Evolutionary conservation across 139 green algal genomes (phyloP).

Genomic region (Zygnema circumcarinatum): DNA sequence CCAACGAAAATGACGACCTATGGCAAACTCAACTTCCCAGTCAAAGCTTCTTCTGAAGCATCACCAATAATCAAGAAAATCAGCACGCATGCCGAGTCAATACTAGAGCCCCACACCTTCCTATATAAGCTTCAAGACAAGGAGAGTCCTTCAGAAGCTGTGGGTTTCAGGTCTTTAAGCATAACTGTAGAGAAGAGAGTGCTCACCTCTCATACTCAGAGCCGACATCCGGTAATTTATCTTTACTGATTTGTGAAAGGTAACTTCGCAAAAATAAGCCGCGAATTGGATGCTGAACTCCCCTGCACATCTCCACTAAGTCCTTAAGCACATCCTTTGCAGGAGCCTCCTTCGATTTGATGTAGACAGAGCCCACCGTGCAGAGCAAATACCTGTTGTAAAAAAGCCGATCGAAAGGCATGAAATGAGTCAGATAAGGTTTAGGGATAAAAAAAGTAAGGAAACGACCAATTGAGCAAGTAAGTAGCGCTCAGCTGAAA

Average conservation of each 20-base stretch:
- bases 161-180: no score
- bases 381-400: constrained; percentile 87
- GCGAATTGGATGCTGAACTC: constrained; percentile 95
- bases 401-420: background rate
- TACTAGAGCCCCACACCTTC: no score
- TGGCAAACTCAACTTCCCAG: background rate
- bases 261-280: constrained; percentile 96
- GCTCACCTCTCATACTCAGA: constrained; percentile 73
- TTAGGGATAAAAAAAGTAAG: no score
- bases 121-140: no score
- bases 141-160: no score
- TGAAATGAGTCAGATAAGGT: background rate
- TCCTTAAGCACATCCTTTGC: constrained; percentile 90
- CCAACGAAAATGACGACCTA: no score
- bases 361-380: constrained; percentile 87
- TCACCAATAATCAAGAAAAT: no score
- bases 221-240: constrained; percentile 78
- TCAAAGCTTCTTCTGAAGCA: background rate
- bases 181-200: background rate
- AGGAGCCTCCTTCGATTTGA: constrained; percentile 75
- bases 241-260: constrained; percentile 75
- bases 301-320: constrained; percentile 95
- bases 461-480: background rate
- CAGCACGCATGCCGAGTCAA: no score
- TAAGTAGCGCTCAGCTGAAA: background rate